A percentile compares a stretch with the other conserved stretches of the same genome.
phyloP scores from a whole-genome alignment of 1,284 basidiomycete genomes.

The Rhodofomes roseus region DNA sequence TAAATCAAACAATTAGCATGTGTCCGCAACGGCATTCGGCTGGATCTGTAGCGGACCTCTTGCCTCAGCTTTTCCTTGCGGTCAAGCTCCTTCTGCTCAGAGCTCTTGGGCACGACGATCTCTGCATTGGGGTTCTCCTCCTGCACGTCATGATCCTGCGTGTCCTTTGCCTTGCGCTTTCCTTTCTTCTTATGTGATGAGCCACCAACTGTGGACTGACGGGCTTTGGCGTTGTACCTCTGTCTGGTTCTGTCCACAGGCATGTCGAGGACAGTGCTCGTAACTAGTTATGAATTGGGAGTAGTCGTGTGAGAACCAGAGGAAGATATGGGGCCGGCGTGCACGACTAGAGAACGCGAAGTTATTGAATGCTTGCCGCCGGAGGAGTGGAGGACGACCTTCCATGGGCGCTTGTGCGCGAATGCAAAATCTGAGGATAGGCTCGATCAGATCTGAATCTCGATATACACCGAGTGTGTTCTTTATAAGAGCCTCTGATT shows the following conservation, averaged over 20 bases:
- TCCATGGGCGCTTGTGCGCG: too few species aligned
- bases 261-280: not conserved
- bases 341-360: too few species aligned
- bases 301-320: too few species aligned
- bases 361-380: too few species aligned
- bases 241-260: conserved; percentile 7
- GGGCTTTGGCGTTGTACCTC: conserved; percentile 52
- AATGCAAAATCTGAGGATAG: too few species aligned
- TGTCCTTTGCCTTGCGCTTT: conserved; percentile 23
- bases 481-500: too few species aligned
- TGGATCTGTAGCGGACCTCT: conserved; percentile 44
- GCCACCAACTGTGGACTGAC: conserved; percentile 48
- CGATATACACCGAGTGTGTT: too few species aligned
- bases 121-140: conserved; percentile 53
- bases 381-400: too few species aligned
- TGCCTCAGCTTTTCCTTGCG: conserved; percentile 54
- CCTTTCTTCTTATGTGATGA: conserved; percentile 50
- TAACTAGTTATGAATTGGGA: not conserved
- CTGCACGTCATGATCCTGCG: conserved; percentile 6
- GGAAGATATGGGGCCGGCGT: too few species aligned
- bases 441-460: too few species aligned
- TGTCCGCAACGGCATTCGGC: not conserved
- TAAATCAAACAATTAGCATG: conserved; percentile 12
- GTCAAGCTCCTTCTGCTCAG: conserved; percentile 59
- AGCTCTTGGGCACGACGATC: conserved; percentile 54